Percentiles rank a stretch among this genome's conserved stretches.
These are phyloP conservation scores for Mycena haematopus DNA, from an alignment of 768 basidiomycete species.

Conservation along the genomic window DNA sequence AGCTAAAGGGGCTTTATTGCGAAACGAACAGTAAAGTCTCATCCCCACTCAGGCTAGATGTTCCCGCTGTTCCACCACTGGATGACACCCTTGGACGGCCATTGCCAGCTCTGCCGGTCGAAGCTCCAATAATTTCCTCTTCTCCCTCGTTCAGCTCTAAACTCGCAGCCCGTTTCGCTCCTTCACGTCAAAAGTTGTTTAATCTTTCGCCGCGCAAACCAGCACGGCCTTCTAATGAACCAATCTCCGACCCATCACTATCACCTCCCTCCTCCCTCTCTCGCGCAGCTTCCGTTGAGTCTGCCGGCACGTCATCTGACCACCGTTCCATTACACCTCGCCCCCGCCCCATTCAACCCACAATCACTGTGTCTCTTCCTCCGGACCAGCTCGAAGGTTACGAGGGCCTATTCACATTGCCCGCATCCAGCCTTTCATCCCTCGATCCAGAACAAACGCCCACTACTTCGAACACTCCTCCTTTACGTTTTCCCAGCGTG, in stretches of 20 bases:
- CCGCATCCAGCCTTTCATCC: constrained; percentile 24
- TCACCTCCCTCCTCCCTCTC: constrained; percentile 38
- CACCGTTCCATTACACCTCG: constrained; percentile 58
- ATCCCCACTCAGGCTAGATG: constrained; percentile 11
- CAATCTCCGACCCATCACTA: constrained; percentile 32
- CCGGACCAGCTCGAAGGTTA: constrained; percentile 55
- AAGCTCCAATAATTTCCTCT: constrained; percentile 31
- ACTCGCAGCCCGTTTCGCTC: constrained; percentile 62
- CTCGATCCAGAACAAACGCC: constrained; percentile 25
- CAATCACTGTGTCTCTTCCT: constrained; percentile 51
- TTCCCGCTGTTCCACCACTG: constrained; percentile 14
- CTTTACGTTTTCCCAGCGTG: constrained; percentile 19
- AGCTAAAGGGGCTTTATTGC: neutral
- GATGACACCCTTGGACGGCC: constrained; percentile 15
- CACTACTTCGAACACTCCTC: constrained; percentile 10
- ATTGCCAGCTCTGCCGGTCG: constrained; percentile 31
- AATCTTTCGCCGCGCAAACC: constrained; percentile 37
- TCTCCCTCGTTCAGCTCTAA: constrained; percentile 56
- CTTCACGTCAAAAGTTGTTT: constrained; percentile 45
- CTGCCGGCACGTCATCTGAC: constrained; percentile 43
- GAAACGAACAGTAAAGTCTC: neutral
- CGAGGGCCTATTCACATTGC: constrained; percentile 59
- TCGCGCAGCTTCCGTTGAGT: constrained; percentile 56
- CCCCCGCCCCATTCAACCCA: constrained; percentile 49
- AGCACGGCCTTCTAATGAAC: constrained; percentile 31